Conservation (phyloP, 2,329 filamentous ascomycete genomes). For the Fusarium tricinctum region DNA sequence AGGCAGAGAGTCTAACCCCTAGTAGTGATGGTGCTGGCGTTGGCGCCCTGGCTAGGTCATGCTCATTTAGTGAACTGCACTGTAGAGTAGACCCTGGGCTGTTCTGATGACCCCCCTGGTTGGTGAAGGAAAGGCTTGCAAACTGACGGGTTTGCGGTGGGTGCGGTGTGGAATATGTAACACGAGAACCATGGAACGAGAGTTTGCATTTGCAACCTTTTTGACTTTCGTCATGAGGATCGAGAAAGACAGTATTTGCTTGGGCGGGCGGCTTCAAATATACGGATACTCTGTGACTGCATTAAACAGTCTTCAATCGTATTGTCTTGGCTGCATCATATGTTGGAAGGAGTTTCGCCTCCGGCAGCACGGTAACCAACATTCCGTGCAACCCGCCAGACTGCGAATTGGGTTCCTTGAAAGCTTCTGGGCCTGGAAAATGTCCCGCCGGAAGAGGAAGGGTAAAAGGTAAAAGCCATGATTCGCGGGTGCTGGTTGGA, state of each 20-base stretch:
- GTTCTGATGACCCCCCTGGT: constrained; percentile 31
- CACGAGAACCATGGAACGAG: constrained; percentile 23
- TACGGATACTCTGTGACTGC: too few species aligned
- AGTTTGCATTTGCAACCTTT: constrained; percentile 12
- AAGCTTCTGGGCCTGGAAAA: constrained; percentile 31
- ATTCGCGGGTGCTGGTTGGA: too few species aligned
- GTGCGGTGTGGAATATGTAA: constrained; percentile 47
- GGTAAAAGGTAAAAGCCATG: background rate
- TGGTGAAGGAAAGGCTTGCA: constrained; percentile 33
- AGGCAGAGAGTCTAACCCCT: constrained; percentile 23
- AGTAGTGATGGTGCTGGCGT: constrained; percentile 25
- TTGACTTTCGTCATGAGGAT: constrained; percentile 13
- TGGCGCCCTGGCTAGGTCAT: constrained; percentile 22
- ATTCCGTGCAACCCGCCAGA: constrained; percentile 28
- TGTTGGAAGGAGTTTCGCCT: constrained; percentile 6
- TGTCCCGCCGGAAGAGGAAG: constrained; percentile 4
- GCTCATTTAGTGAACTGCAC: constrained; percentile 17
- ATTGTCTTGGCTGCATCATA: constrained; percentile 19
- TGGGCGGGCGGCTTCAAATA: too few species aligned
- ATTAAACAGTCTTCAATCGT: background rate
- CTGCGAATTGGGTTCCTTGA: constrained; percentile 25
- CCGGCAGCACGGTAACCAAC: constrained; percentile 27
- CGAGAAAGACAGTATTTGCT: background rate
- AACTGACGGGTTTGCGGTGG: constrained; percentile 47
- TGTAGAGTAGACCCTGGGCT: constrained; percentile 22